Evolutionary conservation across 202 grass and related monocot species (phyloP), one percentile per base, ranked within the genome.

Genomic region (Dendrocalamus latiflorus): DNA sequence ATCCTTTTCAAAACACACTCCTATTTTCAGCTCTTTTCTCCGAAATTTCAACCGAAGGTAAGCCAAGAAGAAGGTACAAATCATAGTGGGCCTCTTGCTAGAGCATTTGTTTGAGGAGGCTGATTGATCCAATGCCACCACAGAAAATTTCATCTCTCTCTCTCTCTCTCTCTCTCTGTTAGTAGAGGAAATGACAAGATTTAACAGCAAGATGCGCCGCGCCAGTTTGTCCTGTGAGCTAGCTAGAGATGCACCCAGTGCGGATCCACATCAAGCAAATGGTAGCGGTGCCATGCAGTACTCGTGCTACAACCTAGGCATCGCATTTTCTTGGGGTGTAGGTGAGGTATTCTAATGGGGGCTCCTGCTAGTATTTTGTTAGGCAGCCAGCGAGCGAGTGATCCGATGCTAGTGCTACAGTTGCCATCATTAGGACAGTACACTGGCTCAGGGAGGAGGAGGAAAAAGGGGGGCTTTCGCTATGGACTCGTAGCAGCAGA

Each of bases 331-430:
- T 49, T 6, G 15, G 72, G 33, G 14, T 49, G 9, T 61, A 68
- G 65, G 65, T 34, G 82, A 33, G 73, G 65, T 43, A 53, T 62
- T 16, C 47, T 55, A 79, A 72, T 25, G 41, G 54, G 6, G 9
- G 41, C 54, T 14, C 14, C 21, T 8, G 8, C 33, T n/a, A n/a
- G n/a, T 17, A 8, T 80, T 65, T 74, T 60, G 65, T 86, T 81
- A 67, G 45, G 49, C 20, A 22, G 38, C 58, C 24, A 14, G 24
- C 20, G 49, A 16, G 74, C 83, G 79, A 90, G 79, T 90, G 88
- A 90, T 86, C 88, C 84, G 45, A 90, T 83, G 88, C 80, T 69
- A 86, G 33, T 79, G 79, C 79, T 68, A 62, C 51, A 9, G 2
- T 81, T 38, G 83, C 74, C 73, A 90, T 90, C 67, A 79, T 83